Evolutionary conservation across 345 rosid species (phyloP), one percentile per base, ranked within the genome.

Genomic region (Arabidopsis suecica): DNA sequence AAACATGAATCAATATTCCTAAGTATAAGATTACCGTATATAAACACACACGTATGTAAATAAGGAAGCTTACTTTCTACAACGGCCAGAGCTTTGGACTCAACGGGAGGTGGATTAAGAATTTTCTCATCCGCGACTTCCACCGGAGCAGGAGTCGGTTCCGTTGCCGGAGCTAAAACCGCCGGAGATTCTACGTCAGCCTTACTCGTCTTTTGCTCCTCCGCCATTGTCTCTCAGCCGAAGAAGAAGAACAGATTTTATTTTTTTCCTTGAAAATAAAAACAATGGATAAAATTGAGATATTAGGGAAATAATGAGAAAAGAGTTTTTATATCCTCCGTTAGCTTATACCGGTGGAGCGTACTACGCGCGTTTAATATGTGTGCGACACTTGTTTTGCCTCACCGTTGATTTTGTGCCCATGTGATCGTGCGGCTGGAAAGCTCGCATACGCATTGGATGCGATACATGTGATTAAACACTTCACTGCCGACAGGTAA

Each of bases 11-110:
- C 20, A 58, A 58, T 7, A 10, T 22, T 44, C 33, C 9, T 28
- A 44, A 34, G 22, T 33, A 44, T 20, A 42, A 22, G 18, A 32
- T 51, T 41, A 53, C 7, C 58, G 48, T 47, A 7, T 11, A 65
- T 33, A 49, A 12, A 32, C 1, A 50, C 9, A 37, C 5, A 44
- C 14, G 3, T 10, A n/a, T 41, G 45, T 59, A 37, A 20, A 40
- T 1, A 7, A 36, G 6, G 37, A 16, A 75, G 50, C 71, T 76
- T 89, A 93, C 98, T 85, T 38, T 84, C 95, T 7, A 82, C 86
- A 33, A 82, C 78, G 34, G 74, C 86, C 14, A 86, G 89, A 71
- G 96, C 87, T 80, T 88, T 86, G 63, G 89, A 76, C 25, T 85
- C 89, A 6, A 60, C 91, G 36, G 82, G 72, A 73, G 83, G 80